Base-by-base conservation (phyloP, 352 stramenopile species). In the Globisporangium lucens region DNA sequence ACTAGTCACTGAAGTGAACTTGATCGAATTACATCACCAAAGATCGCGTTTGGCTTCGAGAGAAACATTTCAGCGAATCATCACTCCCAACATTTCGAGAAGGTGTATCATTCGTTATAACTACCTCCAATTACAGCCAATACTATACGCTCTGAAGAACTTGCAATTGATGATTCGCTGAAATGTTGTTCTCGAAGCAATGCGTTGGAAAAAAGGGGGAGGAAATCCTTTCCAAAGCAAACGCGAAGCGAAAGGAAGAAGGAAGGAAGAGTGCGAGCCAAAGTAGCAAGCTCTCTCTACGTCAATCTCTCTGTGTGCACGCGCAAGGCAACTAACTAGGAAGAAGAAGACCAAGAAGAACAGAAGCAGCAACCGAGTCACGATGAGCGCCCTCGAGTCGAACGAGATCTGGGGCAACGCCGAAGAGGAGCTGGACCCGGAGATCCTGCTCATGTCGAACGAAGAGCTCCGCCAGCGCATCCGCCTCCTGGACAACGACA, bases 381-480 rank as follows among this genome's bases (percentile, higher is more conserved):
- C 15, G 12, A 91, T 91, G 83, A 91, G 83, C 70, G 75, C 61
- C 36, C 65, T 89, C 38, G 83, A 91, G 70, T 85, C 83, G 56
- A 79, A 76, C 33, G 80, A 85, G 59, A 89, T 87, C 69, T 89
- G 79, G 80, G 79, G 78, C 36, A 65, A 53, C 67, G 72, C 75
- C 10, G 76, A 89, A 46, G 80, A 90, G 38, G 79, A 75, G 9
- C 75, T 92, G 69, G 84, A 90, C 64, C 89, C 95, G 24, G 95
- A 98, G 77, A 98, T 97, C 68, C 72, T 96, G 66, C 77, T 93
- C 76, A 98, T 99, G 94, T 95, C 90, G 24, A 97, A 95, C 63
- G 89, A 98, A 56, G 97, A 99, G 76, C 77, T 99, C 55, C 90
- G 95, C 41, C 96, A 99, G 78, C 90, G 96, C 65, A 98, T 98